Conservation (phyloP, 106 monocot genomes). For the Cymbidium sinense region DNA sequence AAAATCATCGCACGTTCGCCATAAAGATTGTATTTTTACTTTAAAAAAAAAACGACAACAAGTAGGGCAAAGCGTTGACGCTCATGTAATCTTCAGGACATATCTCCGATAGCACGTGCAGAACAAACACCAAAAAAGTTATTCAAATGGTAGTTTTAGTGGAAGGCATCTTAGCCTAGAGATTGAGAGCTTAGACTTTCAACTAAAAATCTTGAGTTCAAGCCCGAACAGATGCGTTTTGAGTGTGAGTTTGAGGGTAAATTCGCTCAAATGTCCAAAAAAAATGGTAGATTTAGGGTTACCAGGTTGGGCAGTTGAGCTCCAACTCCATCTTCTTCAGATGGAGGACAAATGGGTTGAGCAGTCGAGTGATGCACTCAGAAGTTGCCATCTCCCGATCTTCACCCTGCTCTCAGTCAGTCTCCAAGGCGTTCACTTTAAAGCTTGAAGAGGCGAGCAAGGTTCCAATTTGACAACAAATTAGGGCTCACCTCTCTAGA, state of each 20-base stretch:
- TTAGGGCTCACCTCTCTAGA: background rate
- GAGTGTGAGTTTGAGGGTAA: no score
- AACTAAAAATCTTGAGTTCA: no score
- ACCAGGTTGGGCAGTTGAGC: constrained; percentile 9
- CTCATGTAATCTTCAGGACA: no score
- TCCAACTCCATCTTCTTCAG: constrained; percentile 9
- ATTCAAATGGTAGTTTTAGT: background rate
- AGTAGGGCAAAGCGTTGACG: background rate
- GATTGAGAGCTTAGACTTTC: no score
- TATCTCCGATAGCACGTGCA: background rate
- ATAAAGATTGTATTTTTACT: background rate
- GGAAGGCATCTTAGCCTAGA: no score
- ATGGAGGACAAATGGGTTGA: constrained; percentile 3
- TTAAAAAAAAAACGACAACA: background rate
- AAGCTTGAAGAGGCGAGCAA: background rate
- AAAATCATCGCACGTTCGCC: background rate
- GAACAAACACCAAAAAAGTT: background rate
- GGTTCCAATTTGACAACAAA: background rate
- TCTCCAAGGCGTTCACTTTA: background rate
- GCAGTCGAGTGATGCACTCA: background rate
- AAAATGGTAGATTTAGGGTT: constrained; percentile 5
- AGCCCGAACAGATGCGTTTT: no score
- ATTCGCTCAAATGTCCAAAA: no score
- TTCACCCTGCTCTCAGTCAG: background rate
- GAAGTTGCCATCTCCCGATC: background rate